Base-by-base conservation (phyloP, 805 yeast species). In the Starmerella khaoyaiensis region DNA sequence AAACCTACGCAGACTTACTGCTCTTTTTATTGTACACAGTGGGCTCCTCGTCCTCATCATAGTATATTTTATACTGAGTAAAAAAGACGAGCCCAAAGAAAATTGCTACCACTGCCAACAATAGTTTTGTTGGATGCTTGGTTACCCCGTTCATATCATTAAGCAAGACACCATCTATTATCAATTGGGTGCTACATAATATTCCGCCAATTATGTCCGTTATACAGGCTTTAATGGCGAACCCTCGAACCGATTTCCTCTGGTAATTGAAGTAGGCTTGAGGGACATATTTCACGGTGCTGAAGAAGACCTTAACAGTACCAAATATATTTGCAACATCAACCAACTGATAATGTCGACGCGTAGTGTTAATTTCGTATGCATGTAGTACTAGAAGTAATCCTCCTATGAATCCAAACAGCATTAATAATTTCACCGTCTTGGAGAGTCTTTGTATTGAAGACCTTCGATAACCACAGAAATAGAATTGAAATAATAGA, bases 271-370 rank as follows among this genome's bases (percentile, higher is more conserved):
- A 60, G 24, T 55, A 37, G 3, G 68, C 62, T 46, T 69, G 74
- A 1, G 74, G 74, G 5, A 69, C 40, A 45, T 69, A 66, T 49
- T 69, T 69, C 31, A 64, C 52, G 25, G 62, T 57, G 41, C 70
- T 64, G 46, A 67, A 57, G 28, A 53, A 42, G 15, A 69, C 61
- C 51, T 69, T 69, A 44, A 64, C 60, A 29, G 63, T 57, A 2
- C 72, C 68, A 16, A 68, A 52, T 28, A 60, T 49, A 21, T 62
- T 47, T 0, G 68, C 64, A 6, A 67, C 58, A 28, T 61, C 62
- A 19, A 67, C 51, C 31, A 56, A 44, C 43, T 49, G 46, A 39
- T 48, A 48, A 37, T 48, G 52, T 6, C 47, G 28, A 4, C 46
- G 35, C n/a, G 55, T 46, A 11, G 49, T 41, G 36, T 46, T 48